Conservation (phyloP, 495 filamentous ascomycete species). For the Penicillium malachiteum region DNA sequence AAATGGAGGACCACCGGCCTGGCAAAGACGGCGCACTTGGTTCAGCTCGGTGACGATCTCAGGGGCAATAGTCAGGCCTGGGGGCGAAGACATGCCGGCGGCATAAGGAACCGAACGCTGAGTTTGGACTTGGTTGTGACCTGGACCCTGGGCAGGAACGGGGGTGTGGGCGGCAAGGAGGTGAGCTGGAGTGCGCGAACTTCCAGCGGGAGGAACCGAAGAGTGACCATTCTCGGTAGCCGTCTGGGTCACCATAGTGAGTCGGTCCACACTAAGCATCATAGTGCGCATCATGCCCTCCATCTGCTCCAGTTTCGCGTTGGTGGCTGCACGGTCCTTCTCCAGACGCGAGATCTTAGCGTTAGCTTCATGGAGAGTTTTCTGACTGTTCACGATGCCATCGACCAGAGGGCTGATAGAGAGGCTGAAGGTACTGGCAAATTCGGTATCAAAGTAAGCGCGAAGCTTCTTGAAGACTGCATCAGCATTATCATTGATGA, state of each 20-base stretch:
- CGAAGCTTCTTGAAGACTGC: too few relatives aligned
- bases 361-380: slow-evolving; percentile 29
- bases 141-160: not conserved
- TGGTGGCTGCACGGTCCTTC: slow-evolving; percentile 45
- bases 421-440: too few relatives aligned
- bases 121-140: slow-evolving; percentile 16
- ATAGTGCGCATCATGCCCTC: slow-evolving; percentile 68
- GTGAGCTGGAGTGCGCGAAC: not conserved
- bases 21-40: slow-evolving; percentile 50
- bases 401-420: too few relatives aligned
- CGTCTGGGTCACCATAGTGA: slow-evolving; percentile 59
- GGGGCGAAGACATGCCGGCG: slow-evolving; percentile 23
- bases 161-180: not conserved
- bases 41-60: too few relatives aligned
- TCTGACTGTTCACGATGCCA: slow-evolving; percentile 44
- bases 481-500: too few relatives aligned
- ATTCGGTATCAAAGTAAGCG: too few relatives aligned
- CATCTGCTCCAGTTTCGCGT: slow-evolving; percentile 80
- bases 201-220: not conserved
- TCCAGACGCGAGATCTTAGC: slow-evolving; percentile 66
- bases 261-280: slow-evolving; percentile 66
- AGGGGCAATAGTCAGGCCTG: not conserved
- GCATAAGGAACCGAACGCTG: not conserved
- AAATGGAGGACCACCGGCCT: slow-evolving; percentile 50
- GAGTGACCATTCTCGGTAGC: not conserved